Evolutionary conservation across 2,329 filamentous ascomycete genomes (phyloP), one percentile per base, ranked within the genome.

Genomic region (Aspergillaceae sp.): DNA sequence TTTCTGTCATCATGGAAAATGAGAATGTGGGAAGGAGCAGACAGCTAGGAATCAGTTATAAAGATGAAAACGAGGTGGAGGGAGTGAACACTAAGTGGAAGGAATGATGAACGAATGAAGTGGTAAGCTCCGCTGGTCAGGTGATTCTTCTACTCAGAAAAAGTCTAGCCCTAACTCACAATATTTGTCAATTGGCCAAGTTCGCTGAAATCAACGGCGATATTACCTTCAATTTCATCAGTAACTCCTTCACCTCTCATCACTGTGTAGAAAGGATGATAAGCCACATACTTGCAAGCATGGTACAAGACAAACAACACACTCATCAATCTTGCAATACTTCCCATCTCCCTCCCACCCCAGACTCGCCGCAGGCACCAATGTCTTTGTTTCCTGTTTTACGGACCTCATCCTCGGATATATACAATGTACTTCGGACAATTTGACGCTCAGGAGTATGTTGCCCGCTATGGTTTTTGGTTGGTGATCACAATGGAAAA

Each of bases 301-400:
- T 8, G 27, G 37, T 5, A 40, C 11, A 28, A 28, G 37, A 26
- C 11, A 4, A 40, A 40, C 37, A 10, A 19, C 19, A 19, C 19
- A 40, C 38, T 40, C 38, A 29, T 40, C 38, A 28, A 40, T 40
- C 8, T 40, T 40, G 38, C 38, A 40, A 29, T 40, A 40, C 28
- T 29, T 40, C 27, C 38, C 38, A 40, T 40, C 19, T 2, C 38
- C 28, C 10, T 40, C 38, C 19, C 19, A 29, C 6, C 38, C 38
- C 27, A 40, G 7, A 29, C 26, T 28, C 2, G 38, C 26, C 38
- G 38, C 38, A 29, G 28, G 38, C 1, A 40, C 38, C 19, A 40
- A 40, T 1, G 38, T 28, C 7, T 27, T 27, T 5, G 38, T 27
- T n/a, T 27, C 38, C 7, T 19, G 19, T 19, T 19, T 19, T 19